Percentiles rank a stretch among this genome's conserved stretches.
Evolutionary conservation across 2,329 filamentous ascomycete genomes (phyloP).

Genomic region (Dactylella cylindrospora): DNA sequence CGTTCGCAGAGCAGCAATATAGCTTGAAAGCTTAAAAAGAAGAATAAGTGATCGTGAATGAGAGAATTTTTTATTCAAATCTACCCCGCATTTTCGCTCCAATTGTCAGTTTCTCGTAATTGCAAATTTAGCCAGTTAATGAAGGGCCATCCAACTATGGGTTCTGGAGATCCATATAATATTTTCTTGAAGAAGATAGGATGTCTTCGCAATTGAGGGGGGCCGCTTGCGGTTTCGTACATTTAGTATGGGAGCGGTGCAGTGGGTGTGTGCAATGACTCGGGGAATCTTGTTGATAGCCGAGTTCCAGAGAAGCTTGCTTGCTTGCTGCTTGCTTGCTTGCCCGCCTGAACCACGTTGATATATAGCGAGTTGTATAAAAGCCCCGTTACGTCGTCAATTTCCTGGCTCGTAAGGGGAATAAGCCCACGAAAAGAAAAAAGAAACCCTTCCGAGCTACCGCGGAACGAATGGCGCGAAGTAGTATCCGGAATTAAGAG

Average conservation of each 20-base stretch:
- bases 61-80: constrained; percentile 33
- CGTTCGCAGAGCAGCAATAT: constrained; percentile 43
- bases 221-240: background rate
- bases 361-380: no score
- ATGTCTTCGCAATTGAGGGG: no score
- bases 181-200: no score
- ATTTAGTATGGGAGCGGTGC: background rate
- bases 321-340: background rate
- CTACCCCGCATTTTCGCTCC: constrained; percentile 44
- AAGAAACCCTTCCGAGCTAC: no score
- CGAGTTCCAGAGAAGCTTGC: constrained; percentile 9
- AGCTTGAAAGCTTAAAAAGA: constrained; percentile 15
- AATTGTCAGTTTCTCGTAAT: constrained; percentile 44
- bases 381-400: no score
- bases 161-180: no score
- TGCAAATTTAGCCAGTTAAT: no score
- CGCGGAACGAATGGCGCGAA: no score
- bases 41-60: constrained; percentile 31
- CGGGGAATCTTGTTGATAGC: constrained; percentile 7
- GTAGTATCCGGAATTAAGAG: background rate
- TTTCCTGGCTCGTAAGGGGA: no score
- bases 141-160: no score
- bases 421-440: no score
- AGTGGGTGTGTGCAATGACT: background rate
- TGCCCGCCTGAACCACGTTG: background rate